Evolutionary conservation across 1,139 yeast genomes (phyloP).

Genomic region (Magnusiomyces ingens): DNA sequence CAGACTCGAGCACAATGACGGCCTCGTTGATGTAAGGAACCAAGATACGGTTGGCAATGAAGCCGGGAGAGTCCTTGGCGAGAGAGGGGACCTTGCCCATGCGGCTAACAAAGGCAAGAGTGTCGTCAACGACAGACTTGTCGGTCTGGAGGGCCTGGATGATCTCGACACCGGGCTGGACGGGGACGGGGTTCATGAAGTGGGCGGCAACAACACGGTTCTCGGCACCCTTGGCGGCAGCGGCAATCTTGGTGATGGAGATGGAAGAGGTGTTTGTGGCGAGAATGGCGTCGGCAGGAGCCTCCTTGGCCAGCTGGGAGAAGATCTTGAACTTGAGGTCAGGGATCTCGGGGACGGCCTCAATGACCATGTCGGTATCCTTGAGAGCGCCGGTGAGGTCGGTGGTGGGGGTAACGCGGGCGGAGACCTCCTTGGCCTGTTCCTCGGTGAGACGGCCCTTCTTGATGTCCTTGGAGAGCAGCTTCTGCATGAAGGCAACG

Average conservation of each 20-base stretch:
- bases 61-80: slow-evolving; percentile 39
- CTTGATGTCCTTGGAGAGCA: slow-evolving; percentile 34
- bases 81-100: slow-evolving; percentile 37
- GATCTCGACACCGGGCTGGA: slow-evolving; percentile 41
- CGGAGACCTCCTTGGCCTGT: slow-evolving; percentile 29
- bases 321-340: slow-evolving; percentile 35
- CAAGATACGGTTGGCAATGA: slow-evolving; percentile 39
- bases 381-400: slow-evolving; percentile 27
- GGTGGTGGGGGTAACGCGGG: slow-evolving; percentile 27
- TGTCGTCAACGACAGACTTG: slow-evolving; percentile 28
- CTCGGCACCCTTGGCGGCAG: slow-evolving; percentile 39
- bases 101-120: slow-evolving; percentile 30
- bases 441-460: slow-evolving; percentile 33
- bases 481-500: slow-evolving; percentile 26
- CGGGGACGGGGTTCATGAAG: slow-evolving; percentile 44
- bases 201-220: slow-evolving; percentile 38
- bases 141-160: slow-evolving; percentile 39
- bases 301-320: slow-evolving; percentile 30
- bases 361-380: slow-evolving; percentile 36
- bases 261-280: slow-evolving; percentile 42
- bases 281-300: slow-evolving; percentile 31
- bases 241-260: slow-evolving; percentile 39
- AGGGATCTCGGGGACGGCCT: slow-evolving; percentile 41
- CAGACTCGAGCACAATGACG: slow-evolving; percentile 38
- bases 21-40: slow-evolving; percentile 43